Percentiles rank a stretch among this genome's conserved stretches.
Evolutionary conservation across 495 filamentous ascomycete genomes (phyloP).

Genomic region (Paragyromitra xinjiangensis): DNA sequence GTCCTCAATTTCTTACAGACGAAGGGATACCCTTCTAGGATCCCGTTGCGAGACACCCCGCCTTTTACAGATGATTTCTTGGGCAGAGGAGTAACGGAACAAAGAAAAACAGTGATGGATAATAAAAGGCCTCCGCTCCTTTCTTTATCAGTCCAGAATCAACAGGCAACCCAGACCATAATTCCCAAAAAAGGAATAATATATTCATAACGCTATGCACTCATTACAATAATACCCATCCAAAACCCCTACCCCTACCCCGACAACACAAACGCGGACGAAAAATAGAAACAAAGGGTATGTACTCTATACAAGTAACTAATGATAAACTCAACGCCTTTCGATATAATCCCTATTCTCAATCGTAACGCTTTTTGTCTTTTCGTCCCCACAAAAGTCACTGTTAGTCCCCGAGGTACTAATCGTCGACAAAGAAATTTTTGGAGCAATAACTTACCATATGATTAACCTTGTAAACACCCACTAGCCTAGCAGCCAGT

Average conservation of each 20-base stretch:
- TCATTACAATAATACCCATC: conserved; percentile 44
- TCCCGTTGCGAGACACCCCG: background rate
- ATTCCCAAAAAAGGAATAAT: background rate
- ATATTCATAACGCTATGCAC: conserved; percentile 17
- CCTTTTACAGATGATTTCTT: background rate
- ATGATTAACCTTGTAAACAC: conserved; percentile 99
- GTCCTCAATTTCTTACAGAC: too few relatives aligned
- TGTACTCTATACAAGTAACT: conserved; percentile 41
- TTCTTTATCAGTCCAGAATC: background rate
- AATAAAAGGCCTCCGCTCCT: background rate
- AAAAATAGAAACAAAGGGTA: conserved; percentile 18
- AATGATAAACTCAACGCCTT: conserved; percentile 31
- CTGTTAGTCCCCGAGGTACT: conserved; percentile 1
- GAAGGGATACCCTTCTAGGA: background rate
- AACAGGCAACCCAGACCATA: background rate
- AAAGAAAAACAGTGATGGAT: background rate
- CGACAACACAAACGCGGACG: conserved; percentile 6
- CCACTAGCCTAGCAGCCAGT: conserved; percentile 88
- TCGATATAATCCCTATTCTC: conserved; percentile 85
- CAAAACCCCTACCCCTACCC: conserved; percentile 30
- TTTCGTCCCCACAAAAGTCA: background rate
- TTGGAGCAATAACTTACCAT: conserved; percentile 68
- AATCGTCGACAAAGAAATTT: background rate
- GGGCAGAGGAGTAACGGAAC: background rate
- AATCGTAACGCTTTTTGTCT: conserved; percentile 94